Base-by-base conservation (phyloP, 805 yeast genomes). In the Tanozyma kutaoensis region DNA sequence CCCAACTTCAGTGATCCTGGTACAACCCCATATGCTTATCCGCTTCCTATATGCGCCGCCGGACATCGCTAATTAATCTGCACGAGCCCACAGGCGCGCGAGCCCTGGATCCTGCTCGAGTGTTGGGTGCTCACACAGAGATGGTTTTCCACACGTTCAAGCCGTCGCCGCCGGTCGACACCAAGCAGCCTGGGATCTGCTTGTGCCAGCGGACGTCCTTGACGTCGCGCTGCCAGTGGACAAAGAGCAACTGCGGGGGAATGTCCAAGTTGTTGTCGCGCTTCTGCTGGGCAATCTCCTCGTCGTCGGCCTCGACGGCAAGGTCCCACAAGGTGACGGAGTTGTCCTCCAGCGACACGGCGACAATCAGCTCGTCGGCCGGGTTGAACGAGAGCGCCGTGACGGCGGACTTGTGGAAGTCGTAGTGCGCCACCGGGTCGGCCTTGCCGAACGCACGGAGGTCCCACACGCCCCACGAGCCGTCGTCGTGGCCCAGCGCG, bases 381-480 rank as follows among this genome's bases (percentile, higher is more conserved):
- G 97, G 98, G 48, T 86, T 86, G 66, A 88, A 91, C 35, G 88
- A 76, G 37, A 91, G 84, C 5, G 95, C 77, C 1, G 98, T 91
- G 43, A 91, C 69, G 15, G 98, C 78, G 24, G 88, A 72, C 52
- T 82, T 81, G 61, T 91, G 97, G 80, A 91, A 91, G 42, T 80
- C 84, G 48, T 88, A 91, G 40, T 78, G 76, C 5, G 96, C 98
- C 21, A 91, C 97, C 10, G 97, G 96, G 6, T 75, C 55, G 4
- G 78, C 77, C 24, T 50, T 44, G 69, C 39, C 76, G 66, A 66
- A 91, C 72, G 41, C 76, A 47, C 98, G 76, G 53, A 91, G 64
- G 59, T 91, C 98, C 98, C 98, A 91, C 24, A 91, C 91, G 24
- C 93, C 85, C 95, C 97, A 91, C 17, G 74, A 58, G 37, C 98